Percentiles rank a stretch among this genome's conserved stretches.
Conservation (phyloP, 2,329 filamentous ascomycete species). For the Aspergillus neotritici region DNA sequence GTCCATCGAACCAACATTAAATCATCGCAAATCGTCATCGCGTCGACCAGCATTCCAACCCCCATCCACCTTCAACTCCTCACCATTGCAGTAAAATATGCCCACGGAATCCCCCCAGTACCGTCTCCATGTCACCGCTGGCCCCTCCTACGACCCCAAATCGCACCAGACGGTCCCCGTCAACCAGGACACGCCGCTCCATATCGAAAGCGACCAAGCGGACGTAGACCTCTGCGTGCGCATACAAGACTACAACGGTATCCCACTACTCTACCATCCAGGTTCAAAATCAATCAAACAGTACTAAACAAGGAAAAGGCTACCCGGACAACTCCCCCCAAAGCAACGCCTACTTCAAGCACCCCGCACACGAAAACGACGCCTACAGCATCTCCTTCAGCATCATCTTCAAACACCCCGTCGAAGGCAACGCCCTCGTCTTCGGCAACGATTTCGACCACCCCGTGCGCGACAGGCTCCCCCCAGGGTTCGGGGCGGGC, state of each 20-base stretch:
- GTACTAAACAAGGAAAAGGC: slow-evolving; percentile 44
- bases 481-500: slow-evolving; percentile 78
- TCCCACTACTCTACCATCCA: not conserved
- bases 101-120: slow-evolving; percentile 43
- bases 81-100: too few relatives aligned
- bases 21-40: too few relatives aligned
- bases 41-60: too few relatives aligned
- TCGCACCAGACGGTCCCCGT: slow-evolving; percentile 70
- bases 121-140: slow-evolving; percentile 74
- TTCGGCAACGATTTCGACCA: slow-evolving; percentile 96
- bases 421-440: slow-evolving; percentile 68
- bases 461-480: slow-evolving; percentile 78
- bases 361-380: slow-evolving; percentile 64
- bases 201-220: slow-evolving; percentile 59
- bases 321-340: slow-evolving; percentile 64
- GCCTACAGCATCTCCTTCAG: slow-evolving; percentile 80
- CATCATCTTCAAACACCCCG: slow-evolving; percentile 64
- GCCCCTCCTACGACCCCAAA: slow-evolving; percentile 65
- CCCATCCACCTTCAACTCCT: too few relatives aligned
- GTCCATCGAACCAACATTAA: too few relatives aligned
- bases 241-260: slow-evolving; percentile 57
- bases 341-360: slow-evolving; percentile 71
- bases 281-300: not conserved
- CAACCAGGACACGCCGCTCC: slow-evolving; percentile 60
- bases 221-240: slow-evolving; percentile 67